Base-by-base conservation (phyloP, 2,329 filamentous ascomycete species). In the Fusarium continuum region DNA sequence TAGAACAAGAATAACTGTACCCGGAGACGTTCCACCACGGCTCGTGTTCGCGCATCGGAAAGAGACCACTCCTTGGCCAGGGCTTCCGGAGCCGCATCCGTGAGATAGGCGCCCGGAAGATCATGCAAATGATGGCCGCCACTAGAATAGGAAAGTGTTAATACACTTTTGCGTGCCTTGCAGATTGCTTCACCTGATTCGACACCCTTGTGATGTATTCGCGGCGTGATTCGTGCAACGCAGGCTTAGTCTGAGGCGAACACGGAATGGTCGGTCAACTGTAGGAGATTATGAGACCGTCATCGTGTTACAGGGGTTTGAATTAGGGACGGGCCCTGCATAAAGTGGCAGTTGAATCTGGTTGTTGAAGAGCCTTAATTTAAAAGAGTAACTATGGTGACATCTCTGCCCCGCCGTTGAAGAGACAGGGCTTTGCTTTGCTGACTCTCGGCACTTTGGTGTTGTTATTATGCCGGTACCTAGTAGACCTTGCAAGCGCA, bases 81-180 rank as follows among this genome's bases (percentile, higher is more conserved):
- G 35, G 51, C 46, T 35, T 23, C 16, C 25, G 45, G 35, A 32
- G 19, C 8, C 26, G 13, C 16, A 16, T 23, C 44, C 50, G 44
- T 36, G 32, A 39, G 32, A 54, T 40, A 49, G 17, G 28, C 46
- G 45, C 26, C 51, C 26, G 46, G 51, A 29, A 29, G 35, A 52
- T 55, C 35, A 52, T n/a, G 10, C 8, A 48, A 26, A 19, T 14
- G 32, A n/a, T n/a, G n/a, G 4, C 41, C 28, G 41, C n/a, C 26
- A 23, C 46, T 35, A 20, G 2, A 22, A 17, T 13, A 13, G 44
- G 46, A 52, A 55, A 29, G 35, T 39, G 29, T 35, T 32, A 29
- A 5, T 3, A 23, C 19, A 38, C 35, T 22, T 23, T 38, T 22
- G 22, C 35, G 35, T 41, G 16, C 23, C 46, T 41, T 51, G 35